Conservation (phyloP, 73 alveolate species). For the Tetrahymena thermophila region DNA sequence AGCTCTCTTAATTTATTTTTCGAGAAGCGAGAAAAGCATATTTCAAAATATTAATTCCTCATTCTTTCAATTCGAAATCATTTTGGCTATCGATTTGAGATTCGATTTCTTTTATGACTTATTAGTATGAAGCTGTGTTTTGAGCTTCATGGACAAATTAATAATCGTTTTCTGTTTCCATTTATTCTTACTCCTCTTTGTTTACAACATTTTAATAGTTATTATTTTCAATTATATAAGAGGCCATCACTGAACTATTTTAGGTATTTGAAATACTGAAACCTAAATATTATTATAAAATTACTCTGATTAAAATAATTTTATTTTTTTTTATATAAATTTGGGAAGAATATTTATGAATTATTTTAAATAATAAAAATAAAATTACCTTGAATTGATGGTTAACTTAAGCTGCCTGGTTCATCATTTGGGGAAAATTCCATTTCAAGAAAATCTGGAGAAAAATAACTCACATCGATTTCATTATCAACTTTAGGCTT, state of each 20-base stretch:
- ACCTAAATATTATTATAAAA: neutral
- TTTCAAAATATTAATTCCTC: neutral
- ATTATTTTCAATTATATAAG: neutral
- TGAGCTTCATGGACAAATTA: neutral
- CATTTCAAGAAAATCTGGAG: neutral
- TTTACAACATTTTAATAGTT: neutral
- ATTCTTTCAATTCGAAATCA: neutral
- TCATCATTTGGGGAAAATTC: neutral
- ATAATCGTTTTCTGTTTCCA: neutral
- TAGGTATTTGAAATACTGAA: neutral
- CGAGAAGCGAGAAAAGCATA: too few relatives aligned
- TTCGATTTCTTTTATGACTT: neutral
- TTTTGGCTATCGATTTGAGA: neutral
- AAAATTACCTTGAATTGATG: neutral
- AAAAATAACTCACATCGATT: neutral
- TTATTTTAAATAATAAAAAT: too few relatives aligned
- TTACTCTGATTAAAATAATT: too few relatives aligned
- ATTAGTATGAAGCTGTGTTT: neutral
- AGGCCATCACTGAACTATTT: neutral
- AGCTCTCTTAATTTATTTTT: too few relatives aligned
- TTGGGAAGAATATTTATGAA: neutral
- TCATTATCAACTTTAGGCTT: slow-evolving; percentile 17
- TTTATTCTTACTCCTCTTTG: neutral
- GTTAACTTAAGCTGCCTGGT: neutral
- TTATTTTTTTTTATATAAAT: too few relatives aligned